A percentile compares a stretch with the other conserved stretches of the same genome.
Evolutionary conservation across 139 green algal genomes (phyloP).

Genomic region (Trebouxia sp.): DNA sequence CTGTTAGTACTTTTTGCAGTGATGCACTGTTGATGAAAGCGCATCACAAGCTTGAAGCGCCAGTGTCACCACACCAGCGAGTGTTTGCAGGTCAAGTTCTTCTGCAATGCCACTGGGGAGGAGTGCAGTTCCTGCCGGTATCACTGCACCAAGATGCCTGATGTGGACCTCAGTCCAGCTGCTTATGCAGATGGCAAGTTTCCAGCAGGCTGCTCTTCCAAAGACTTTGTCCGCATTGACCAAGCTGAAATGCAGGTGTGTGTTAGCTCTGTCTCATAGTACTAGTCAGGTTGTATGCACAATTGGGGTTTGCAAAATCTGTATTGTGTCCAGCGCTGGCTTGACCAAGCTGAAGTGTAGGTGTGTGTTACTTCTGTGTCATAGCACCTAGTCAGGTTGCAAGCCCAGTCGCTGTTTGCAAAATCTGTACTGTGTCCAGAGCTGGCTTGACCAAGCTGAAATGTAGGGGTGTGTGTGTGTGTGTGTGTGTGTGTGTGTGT

Average conservation of each 20-base stretch:
- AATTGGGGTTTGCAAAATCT: no score
- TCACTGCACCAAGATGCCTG: slow-evolving; percentile 79
- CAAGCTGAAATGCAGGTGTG: slow-evolving; percentile 28
- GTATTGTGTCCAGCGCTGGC: not conserved
- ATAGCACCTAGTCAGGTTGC: no score
- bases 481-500: not conserved
- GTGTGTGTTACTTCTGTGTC: no score
- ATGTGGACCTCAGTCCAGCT: slow-evolving; percentile 76
- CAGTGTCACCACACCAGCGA: not conserved
- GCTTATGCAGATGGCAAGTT: slow-evolving; percentile 47
- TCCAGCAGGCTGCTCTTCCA: slow-evolving; percentile 62
- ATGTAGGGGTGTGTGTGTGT: not conserved
- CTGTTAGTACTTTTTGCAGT: not conserved
- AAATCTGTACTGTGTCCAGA: not conserved
- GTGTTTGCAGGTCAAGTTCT: slow-evolving; percentile 47
- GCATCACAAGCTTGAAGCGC: slow-evolving; percentile 12
- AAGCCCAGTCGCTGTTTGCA: no score
- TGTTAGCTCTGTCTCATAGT: no score
- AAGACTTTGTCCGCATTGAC: slow-evolving; percentile 88
- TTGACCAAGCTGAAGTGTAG: slow-evolving; percentile 51
- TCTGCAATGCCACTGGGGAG: slow-evolving; percentile 73
- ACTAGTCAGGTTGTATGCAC: no score
- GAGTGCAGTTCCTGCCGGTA: slow-evolving; percentile 83
- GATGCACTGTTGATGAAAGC: not conserved
- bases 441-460: slow-evolving; percentile 50